Conservation (phyloP, 352 stramenopile species). For the Globisporangium cylindrosporum region DNA sequence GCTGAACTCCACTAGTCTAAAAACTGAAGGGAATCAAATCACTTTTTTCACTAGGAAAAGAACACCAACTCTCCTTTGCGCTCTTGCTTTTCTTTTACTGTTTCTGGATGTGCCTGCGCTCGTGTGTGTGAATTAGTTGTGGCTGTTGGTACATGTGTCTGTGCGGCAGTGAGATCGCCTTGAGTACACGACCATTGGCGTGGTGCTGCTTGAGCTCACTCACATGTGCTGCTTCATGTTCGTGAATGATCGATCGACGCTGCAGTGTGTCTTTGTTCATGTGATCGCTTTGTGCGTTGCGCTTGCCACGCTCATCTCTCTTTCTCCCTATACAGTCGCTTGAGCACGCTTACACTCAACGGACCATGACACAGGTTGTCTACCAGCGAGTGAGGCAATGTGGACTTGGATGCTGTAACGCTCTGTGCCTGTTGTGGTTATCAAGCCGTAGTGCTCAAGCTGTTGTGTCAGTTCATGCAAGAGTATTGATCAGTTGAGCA, state of each 20-base stretch:
- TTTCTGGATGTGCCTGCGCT: neutral
- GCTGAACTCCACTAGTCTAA: constrained; percentile 38
- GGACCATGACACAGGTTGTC: neutral
- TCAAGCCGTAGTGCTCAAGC: neutral
- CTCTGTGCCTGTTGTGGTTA: too few species aligned
- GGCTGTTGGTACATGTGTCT: neutral
- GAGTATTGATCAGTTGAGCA: neutral
- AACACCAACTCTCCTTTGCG: neutral
- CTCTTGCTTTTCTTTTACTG: neutral
- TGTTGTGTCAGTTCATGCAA: too few species aligned
- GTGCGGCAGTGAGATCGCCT: neutral
- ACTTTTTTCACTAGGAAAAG: constrained; percentile 18
- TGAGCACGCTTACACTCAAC: neutral
- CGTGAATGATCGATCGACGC: neutral
- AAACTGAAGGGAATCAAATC: constrained; percentile 45
- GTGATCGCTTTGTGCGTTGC: neutral
- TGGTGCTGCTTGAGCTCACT: neutral
- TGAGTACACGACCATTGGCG: neutral
- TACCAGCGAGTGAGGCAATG: neutral
- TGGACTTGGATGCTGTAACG: too few species aligned
- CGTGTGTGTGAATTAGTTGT: neutral
- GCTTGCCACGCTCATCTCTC: neutral
- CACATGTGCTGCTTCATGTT: neutral
- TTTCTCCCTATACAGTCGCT: neutral
- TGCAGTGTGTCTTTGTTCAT: neutral